Evolutionary conservation across 805 yeast species (phyloP).

Genomic region (Wickerhamiella kazuoi): DNA sequence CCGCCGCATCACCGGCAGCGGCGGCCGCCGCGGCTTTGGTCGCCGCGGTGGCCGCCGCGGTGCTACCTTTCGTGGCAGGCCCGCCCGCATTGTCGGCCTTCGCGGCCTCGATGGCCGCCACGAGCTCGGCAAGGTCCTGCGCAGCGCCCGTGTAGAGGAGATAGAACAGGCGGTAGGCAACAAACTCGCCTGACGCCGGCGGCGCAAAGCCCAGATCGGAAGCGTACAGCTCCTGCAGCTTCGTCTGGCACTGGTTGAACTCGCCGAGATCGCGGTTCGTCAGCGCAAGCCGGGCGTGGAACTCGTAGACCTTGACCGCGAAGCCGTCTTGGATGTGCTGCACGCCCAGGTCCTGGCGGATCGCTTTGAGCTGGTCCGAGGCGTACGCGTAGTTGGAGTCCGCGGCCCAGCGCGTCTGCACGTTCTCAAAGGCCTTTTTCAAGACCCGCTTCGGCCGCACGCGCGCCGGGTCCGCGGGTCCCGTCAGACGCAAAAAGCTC

Average conservation of each 20-base stretch:
- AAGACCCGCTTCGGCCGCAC: constrained; percentile 62
- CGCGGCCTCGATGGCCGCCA: constrained; percentile 16
- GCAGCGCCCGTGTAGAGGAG: constrained; percentile 54
- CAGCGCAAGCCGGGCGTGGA: constrained; percentile 74
- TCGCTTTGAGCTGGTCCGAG: constrained; percentile 78
- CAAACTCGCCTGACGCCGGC: constrained; percentile 39
- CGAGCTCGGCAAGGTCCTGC: constrained; percentile 33
- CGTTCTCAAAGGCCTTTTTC: constrained; percentile 35
- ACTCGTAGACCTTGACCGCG: constrained; percentile 63
- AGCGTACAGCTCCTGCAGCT: constrained; percentile 46
- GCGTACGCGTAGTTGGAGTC: constrained; percentile 51
- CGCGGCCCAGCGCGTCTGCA: constrained; percentile 36
- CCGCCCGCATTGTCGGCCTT: too few species aligned
- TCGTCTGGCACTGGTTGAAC: constrained; percentile 86
- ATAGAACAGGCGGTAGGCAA: constrained; percentile 57
- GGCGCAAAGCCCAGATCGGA: constrained; percentile 15
- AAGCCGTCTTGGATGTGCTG: constrained; percentile 70
- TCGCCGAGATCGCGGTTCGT: constrained; percentile 78
- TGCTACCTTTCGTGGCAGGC: too few species aligned
- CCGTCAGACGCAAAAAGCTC: constrained; percentile 64
- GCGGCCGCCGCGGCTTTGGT: too few species aligned
- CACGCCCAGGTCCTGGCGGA: constrained; percentile 84
- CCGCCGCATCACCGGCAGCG: too few species aligned
- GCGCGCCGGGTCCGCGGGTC: constrained; percentile 71
- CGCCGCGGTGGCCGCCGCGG: too few species aligned